Conservation (phyloP, 768 basidiomycete genomes). For the Suillus weaverae region DNA sequence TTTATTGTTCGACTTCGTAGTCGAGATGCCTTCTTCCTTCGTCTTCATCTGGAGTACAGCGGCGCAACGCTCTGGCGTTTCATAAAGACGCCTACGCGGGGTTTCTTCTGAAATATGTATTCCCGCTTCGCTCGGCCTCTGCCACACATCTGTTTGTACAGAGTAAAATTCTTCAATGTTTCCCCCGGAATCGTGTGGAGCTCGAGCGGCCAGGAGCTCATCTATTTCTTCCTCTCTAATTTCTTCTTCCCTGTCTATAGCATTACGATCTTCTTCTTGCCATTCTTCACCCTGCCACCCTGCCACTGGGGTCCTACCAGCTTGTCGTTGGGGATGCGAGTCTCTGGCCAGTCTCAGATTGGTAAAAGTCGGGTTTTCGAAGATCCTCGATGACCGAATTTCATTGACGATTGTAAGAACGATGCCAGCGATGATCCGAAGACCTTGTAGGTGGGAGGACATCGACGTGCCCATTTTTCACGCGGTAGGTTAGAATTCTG, state of each 20-base stretch:
- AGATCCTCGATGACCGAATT: not conserved
- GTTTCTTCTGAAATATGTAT: not conserved
- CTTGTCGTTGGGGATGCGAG: not conserved
- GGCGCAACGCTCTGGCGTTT: not conserved
- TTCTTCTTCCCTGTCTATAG: not conserved
- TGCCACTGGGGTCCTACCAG: too few species aligned
- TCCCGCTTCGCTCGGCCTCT: not conserved
- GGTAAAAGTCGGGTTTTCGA: not conserved
- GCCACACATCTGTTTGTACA: not conserved
- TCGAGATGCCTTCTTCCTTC: too few species aligned
- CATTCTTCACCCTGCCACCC: not conserved
- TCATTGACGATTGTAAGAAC: not conserved
- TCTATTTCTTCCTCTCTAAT: not conserved
- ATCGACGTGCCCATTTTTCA: constrained; percentile 1
- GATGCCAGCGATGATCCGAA: not conserved
- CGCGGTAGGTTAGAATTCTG: not conserved
- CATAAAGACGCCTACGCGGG: constrained; percentile 1
- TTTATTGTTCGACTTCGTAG: not conserved
- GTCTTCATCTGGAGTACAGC: not conserved
- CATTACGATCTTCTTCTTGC: not conserved
- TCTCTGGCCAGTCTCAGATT: not conserved
- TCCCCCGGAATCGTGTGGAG: not conserved
- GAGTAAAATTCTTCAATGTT: not conserved
- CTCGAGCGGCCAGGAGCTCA: not conserved
- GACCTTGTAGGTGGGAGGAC: not conserved